These are phyloP conservation scores for Apiotrichum sp. DNA, from an alignment of 1,284 basidiomycete species.

Conservation along the genomic window DNA sequence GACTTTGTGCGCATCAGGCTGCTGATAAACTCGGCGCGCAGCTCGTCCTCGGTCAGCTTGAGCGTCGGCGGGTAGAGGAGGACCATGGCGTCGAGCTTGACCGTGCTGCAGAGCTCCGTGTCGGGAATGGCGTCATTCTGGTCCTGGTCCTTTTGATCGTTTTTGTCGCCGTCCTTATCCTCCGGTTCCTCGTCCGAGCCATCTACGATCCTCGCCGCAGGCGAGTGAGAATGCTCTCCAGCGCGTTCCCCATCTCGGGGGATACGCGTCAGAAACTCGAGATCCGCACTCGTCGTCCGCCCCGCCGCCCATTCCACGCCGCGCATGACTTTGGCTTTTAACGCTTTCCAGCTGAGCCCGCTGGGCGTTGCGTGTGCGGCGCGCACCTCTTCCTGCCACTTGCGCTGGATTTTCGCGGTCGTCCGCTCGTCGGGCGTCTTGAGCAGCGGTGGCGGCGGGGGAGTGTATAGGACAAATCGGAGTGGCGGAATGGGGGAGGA, in stretches of 20 bases:
- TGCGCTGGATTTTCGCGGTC: slow-evolving; percentile 14
- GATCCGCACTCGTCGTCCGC: slow-evolving; percentile 14
- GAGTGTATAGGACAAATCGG: slow-evolving; percentile 20
- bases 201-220: neutral
- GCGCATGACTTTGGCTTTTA: slow-evolving; percentile 9
- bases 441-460: slow-evolving; percentile 19
- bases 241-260: slow-evolving; percentile 16
- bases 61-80: slow-evolving; percentile 18
- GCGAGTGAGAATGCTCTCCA: neutral
- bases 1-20: slow-evolving; percentile 17
- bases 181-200: neutral
- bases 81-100: slow-evolving; percentile 20
- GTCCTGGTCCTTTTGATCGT: no score
- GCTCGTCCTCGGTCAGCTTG: slow-evolving; percentile 9
- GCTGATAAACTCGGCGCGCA: slow-evolving; percentile 18
- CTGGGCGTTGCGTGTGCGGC: slow-evolving; percentile 14
- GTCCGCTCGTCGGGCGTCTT: neutral
- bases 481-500: slow-evolving; percentile 6
- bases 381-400: slow-evolving; percentile 20
- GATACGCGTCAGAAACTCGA: slow-evolving; percentile 20
- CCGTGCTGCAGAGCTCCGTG: slow-evolving; percentile 3
- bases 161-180: neutral
- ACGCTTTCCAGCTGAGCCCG: slow-evolving; percentile 7
- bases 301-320: slow-evolving; percentile 17
- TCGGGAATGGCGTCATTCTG: no score